Percentiles rank a stretch among this genome's conserved stretches.
Evolutionary conservation across 305 asterid species (phyloP).

Genomic region (Salvia sclarea): DNA sequence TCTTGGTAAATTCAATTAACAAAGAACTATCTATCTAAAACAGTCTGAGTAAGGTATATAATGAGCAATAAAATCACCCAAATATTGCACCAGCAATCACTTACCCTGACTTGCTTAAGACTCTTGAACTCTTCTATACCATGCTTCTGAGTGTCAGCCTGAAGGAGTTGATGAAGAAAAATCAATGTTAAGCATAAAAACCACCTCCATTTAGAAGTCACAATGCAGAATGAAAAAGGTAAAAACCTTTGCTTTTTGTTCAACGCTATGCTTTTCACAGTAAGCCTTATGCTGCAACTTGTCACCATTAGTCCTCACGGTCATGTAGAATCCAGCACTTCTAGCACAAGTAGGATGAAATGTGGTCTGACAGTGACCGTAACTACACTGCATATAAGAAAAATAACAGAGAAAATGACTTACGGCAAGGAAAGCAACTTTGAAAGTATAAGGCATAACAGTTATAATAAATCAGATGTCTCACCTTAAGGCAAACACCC

Average conservation of each 20-base stretch:
- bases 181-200: slow-evolving; percentile 26
- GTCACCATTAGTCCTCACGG: slow-evolving; percentile 69
- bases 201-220: slow-evolving; percentile 2
- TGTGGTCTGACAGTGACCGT: slow-evolving; percentile 90
- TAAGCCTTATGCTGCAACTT: slow-evolving; percentile 93
- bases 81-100: slow-evolving; percentile 34
- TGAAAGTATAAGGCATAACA: not conserved
- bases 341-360: slow-evolving; percentile 99
- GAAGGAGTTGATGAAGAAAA: slow-evolving; percentile 27
- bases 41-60: not conserved
- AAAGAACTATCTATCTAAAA: not conserved
- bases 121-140: slow-evolving; percentile 83
- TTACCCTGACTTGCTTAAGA: slow-evolving; percentile 93
- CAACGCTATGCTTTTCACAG: slow-evolving; percentile 90
- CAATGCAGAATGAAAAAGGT: slow-evolving; percentile 7
- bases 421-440: slow-evolving; percentile 7
- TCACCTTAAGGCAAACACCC: slow-evolving; percentile 96
- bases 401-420: slow-evolving; percentile 26
- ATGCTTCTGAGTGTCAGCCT: slow-evolving; percentile 80
- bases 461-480: slow-evolving; percentile 15
- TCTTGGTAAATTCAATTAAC: not conserved
- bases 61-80: too few relatives aligned
- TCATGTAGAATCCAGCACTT: slow-evolving; percentile 93
- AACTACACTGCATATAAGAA: slow-evolving; percentile 71
- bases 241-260: slow-evolving; percentile 86